Percentiles rank a stretch among this genome's conserved stretches.
Evolutionary conservation across 1,284 basidiomycete species (phyloP).

Genomic region (Taiwanofungus camphoratus): DNA sequence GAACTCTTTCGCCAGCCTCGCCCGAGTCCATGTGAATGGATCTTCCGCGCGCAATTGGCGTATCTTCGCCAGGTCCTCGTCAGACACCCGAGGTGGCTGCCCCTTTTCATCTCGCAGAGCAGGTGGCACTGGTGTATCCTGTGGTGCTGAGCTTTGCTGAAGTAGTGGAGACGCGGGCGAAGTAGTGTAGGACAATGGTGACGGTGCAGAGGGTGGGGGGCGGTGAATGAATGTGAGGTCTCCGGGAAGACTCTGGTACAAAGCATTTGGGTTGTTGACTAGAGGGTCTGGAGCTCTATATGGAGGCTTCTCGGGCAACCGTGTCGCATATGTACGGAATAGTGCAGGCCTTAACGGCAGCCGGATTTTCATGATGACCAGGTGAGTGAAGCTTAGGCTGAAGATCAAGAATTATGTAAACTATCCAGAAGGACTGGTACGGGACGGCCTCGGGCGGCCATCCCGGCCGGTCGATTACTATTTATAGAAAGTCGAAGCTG

Average conservation of each 20-base stretch:
- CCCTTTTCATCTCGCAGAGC: conserved; percentile 30
- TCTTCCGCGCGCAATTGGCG: conserved; percentile 43
- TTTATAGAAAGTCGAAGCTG: too few species aligned
- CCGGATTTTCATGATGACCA: conserved; percentile 17
- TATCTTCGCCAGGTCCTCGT: conserved; percentile 50
- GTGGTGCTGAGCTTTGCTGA: conserved; percentile 25
- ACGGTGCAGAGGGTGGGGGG: conserved; percentile 65
- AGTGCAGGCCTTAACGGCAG: conserved; percentile 13
- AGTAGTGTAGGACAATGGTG: conserved; percentile 63
- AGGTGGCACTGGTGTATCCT: conserved; percentile 39
- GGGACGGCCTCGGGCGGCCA: too few species aligned
- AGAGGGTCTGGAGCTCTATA: conserved; percentile 63
- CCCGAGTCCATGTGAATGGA: conserved; percentile 30
- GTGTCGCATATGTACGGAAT: conserved; percentile 35
- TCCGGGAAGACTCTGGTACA: conserved; percentile 49
- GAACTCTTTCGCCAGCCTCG: conserved; percentile 32
- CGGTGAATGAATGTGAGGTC: conserved; percentile 73
- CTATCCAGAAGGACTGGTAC: too few species aligned
- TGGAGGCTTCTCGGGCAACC: conserved; percentile 48
- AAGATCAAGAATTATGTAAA: too few species aligned
- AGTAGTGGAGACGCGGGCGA: conserved; percentile 67
- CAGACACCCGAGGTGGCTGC: conserved; percentile 37
- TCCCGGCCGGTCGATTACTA: too few species aligned
- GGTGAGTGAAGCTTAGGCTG: too few species aligned
- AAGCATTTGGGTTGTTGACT: conserved; percentile 47